Base-by-base conservation (phyloP, 768 basidiomycete genomes). In the Dacryopinax spathularia region DNA sequence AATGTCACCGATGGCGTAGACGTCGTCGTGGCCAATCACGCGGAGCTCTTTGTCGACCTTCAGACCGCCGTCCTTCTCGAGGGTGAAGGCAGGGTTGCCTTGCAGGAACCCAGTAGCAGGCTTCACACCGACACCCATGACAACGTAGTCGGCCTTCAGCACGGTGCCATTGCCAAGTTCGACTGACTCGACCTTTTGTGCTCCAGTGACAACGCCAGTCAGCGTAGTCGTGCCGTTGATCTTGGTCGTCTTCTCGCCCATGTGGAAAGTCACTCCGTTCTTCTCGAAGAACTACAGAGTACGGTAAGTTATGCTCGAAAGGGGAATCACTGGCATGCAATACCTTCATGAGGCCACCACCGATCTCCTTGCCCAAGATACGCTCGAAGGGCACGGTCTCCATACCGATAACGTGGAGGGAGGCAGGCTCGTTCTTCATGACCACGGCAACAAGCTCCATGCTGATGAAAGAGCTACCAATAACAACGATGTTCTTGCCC, bases 391-490 rank as follows among this genome's bases (percentile, higher is more conserved):
- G 93, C 65, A 79, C 79, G 62, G 84, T 80, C 68, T 88, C 87
- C 84, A 85, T 85, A 1, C 91, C 91, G 62, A 96, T 81, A 65
- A 95, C 85, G 66, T 89, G 84, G 43, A 93, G 85, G 33, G 85
- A 87, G 13, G 86, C 86, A 22, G 91, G 84, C 67, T 87, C 86
- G 62, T 87, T 84, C 68, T 84, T 84, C 7, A 82, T 73, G 1
- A 88, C 74, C 0, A 89, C 87, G n/a, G 77, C 80, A 6, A 90
- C 89, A n/a, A 91, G 77, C 72, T 93, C 89, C 90, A 96, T 90
- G 63, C 87, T 84, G 69, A 96, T 96, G 76, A 94, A 96, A 15
- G 87, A 89, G 60, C 85, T 87, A 1, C 93, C 93, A 66, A 95
- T 86, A 13, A 94, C 81, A 33, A 91, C 90, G 65, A 87, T 73